Conservation (phyloP, 345 rosid species). For the Gossypium turneri region DNA sequence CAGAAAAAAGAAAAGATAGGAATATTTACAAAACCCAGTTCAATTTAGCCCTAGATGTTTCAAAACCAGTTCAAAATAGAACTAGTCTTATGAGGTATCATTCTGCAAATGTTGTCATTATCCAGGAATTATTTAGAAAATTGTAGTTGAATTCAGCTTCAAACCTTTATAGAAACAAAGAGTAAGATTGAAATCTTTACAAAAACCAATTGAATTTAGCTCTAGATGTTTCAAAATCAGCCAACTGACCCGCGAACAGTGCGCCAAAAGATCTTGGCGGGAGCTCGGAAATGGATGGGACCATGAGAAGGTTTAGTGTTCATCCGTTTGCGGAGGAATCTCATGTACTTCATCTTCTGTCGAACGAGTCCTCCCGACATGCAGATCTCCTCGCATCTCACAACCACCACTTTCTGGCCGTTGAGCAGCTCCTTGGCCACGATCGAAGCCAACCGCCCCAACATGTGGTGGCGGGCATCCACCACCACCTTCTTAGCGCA, state of each 20-base stretch:
- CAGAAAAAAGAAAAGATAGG: too few relatives aligned
- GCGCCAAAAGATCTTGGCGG: conserved; percentile 90
- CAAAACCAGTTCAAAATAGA: too few relatives aligned
- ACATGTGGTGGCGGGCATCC: conserved; percentile 86
- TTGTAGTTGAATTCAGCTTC: too few relatives aligned
- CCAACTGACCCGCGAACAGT: conserved; percentile 65
- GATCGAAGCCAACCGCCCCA: conserved; percentile 63
- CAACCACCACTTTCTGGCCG: conserved; percentile 77
- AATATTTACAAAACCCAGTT: too few relatives aligned
- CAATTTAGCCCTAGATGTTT: too few relatives aligned
- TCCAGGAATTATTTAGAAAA: too few relatives aligned
- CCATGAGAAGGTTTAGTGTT: conserved; percentile 96
- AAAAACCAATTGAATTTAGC: too few relatives aligned
- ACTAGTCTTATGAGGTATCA: too few relatives aligned
- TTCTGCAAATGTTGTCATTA: too few relatives aligned
- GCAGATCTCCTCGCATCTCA: conserved; percentile 87
- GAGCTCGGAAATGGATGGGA: conserved; percentile 87
- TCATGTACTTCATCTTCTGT: conserved; percentile 89
- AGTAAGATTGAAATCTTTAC: too few relatives aligned
- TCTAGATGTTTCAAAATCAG: not conserved
- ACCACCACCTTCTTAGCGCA: conserved; percentile 69
- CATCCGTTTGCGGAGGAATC: conserved; percentile 90
- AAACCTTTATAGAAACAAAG: too few relatives aligned
- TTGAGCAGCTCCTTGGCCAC: conserved; percentile 77
- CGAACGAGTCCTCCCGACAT: conserved; percentile 78